Base-by-base conservation (phyloP, 129 eudicot genomes). In the Cynara cardunculus region DNA sequence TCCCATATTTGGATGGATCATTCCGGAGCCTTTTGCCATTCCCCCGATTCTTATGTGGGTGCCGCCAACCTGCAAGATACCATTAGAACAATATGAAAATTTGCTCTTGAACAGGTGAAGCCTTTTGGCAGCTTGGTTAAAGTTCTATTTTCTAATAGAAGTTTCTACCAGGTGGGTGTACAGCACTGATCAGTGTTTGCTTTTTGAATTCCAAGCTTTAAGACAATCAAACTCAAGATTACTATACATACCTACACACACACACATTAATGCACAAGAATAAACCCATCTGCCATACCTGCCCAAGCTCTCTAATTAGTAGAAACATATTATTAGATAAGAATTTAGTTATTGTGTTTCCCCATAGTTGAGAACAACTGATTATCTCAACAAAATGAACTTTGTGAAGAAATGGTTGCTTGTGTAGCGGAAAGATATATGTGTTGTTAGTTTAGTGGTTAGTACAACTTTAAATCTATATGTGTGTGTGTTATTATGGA, bases 1-100 rank as follows among this genome's bases (percentile, higher is more conserved):
- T 62, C 97, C 99, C 99, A 95, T 92, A 82, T 95, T 95, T 16
- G 99, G 99, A 80, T 95, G 99, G 84, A 95, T 95, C 97, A 92
- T 95, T 46, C 99, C 99, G 49, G 99, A 94, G 76, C 99, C 99
- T 85, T 94, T 94, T 80, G 97, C 99, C 99, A 94, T 94, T 49
- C 99, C 99, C 53, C 99, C 99, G 44, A 94, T 59, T 88, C 90
- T 86, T 56, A 92, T 78, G 53, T 49, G 82, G 30, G 87, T 80
- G 25, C 92, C 94, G 73, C 94, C 96, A 82, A 95, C 88, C 99
- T 95, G 72, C 27, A 56, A 26, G 37, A 71, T 71, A 25, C 74
- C 28, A 14, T 27, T 44, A 31, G 28, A 65, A 35, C 65, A 73
- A 24, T 13, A 32, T 24, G 7, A 70, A 77, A 79, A 37, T 59